Conservation (phyloP, 2,329 filamentous ascomycete species). For the Knufia petricola region DNA sequence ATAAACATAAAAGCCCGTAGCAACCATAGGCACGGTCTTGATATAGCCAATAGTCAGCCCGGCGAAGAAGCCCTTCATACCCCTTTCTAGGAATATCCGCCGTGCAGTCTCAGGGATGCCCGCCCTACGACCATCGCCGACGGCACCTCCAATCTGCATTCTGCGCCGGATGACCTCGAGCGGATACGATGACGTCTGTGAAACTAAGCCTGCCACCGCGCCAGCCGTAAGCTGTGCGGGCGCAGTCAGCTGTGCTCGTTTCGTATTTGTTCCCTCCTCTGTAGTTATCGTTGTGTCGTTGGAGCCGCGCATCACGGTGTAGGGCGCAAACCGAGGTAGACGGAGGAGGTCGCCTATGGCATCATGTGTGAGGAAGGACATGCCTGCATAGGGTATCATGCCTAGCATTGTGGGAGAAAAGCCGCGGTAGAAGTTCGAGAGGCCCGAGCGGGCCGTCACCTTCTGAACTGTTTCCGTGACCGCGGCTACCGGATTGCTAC, state of each 20-base stretch:
- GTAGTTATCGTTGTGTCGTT: slow-evolving; percentile 17
- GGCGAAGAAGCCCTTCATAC: slow-evolving; percentile 77
- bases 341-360: slow-evolving; percentile 77
- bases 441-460: slow-evolving; percentile 53
- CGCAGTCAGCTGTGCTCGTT: slow-evolving; percentile 62
- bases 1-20: slow-evolving; percentile 60
- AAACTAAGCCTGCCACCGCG: slow-evolving; percentile 76
- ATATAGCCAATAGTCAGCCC: slow-evolving; percentile 90
- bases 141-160: slow-evolving; percentile 93
- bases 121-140: slow-evolving; percentile 76
- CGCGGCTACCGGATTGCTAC: slow-evolving; percentile 28
- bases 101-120: slow-evolving; percentile 68
- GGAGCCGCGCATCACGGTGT: slow-evolving; percentile 44
- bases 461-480: slow-evolving; percentile 37
- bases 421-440: slow-evolving; percentile 89
- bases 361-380: slow-evolving; percentile 93
- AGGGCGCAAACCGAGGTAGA: slow-evolving; percentile 53
- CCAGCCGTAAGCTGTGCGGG: slow-evolving; percentile 83
- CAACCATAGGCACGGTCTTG: slow-evolving; percentile 85
- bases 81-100: slow-evolving; percentile 66
- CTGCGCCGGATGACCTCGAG: slow-evolving; percentile 82
- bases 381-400: slow-evolving; percentile 93
- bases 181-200: slow-evolving; percentile 87
- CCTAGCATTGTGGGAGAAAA: slow-evolving; percentile 84
- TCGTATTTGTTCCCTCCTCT: slow-evolving; percentile 24